Base-by-base conservation (phyloP, 495 filamentous ascomycete genomes). In the Halenospora varia region DNA sequence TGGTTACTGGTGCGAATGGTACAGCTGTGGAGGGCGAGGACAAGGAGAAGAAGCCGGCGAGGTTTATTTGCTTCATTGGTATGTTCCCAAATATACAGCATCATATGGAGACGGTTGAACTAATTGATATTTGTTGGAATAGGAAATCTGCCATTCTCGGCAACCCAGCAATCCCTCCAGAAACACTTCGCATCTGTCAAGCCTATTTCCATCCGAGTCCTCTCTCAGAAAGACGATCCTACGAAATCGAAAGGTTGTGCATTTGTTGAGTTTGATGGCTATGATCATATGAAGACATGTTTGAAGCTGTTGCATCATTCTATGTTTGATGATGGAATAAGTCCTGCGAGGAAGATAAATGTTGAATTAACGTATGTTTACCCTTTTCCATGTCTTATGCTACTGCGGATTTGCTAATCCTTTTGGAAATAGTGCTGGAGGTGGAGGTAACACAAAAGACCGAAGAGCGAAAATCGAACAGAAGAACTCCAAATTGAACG, bases 251-350 rank as follows among this genome's bases (percentile, higher is more conserved):
- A 90, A 62, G 94, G 94, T 25, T 88, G 87, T 60, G 94, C 90
- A 2, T 98, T 98, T 71, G 76, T 98, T 57, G 94, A 98, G 72
- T 97, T 98, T 63, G 87, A 84, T 56, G 75, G 82, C 48, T 96
- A 83, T 74, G 90, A 96, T 72, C 83, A 86, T 68, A 96, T 97
- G 92, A 88, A 96, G 79, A 92, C 89, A 48, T 95, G 90, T 65
- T 77, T 98, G 61, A 87, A 89, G 69, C 79, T 89, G 48, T 90
- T 90, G 69, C 93, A 98, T 72, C 91, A 96, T 71, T 88, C 83
- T 57, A 79, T 73, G 48, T 96, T 97, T 67, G 79, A 89, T 58
- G 88, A 90, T 63, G 84, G 82, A 39, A 65, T 70, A 52, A 77
- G 75, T 56, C 75, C 79, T 6, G 67, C 77, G 48, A 71, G 85